Base-by-base conservation (phyloP, 441 rosid genomes). In the Cnidoscolus chayamansa region DNA sequence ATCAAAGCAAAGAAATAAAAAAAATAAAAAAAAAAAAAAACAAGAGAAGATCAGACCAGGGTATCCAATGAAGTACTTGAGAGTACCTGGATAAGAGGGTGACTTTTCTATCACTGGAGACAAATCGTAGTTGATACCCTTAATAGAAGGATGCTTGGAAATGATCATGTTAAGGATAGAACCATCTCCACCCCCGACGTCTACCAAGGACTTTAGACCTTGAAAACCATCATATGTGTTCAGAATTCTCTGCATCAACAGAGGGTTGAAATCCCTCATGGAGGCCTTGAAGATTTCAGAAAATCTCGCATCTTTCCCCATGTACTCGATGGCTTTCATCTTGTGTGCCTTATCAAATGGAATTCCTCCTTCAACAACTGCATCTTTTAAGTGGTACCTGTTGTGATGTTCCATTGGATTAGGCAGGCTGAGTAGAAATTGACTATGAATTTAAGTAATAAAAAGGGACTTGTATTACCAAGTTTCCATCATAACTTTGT, bases 131-230 rank as follows among this genome's bases (percentile, higher is more conserved):
- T 89, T 82, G 74, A 82, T 82, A 35, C 84, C 87, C 82, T 81
- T 81, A 51, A 78, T 72, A 35, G 74, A 45, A 74, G 84, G n/a
- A 30, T 58, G 11, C n/a, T 58, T 58, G 63, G 63, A 30, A 53
- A 81, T 62, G 58, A 89, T 83, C 80, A 54, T 77, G 64, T 70
- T 68, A 58, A 84, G 86, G 65, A 84, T 35, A 53, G 82, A 84
- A 13, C 94, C 89, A 47, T 77, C 72, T 19, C 87, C 87, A 12
- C 82, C 85, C 12, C 89, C 89, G 55, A 82, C 85, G 78, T 89
- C 90, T 15, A 81, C 85, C 78, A 87, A 47, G 0, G 73, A 68
- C 17, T 61, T 74, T 35, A 86, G 59, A 68, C 81, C 82, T 48
- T 84, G 75, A 70, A 85, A 78, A 31, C 85, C 90, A 64, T 68